Evolutionary conservation across 2,329 filamentous ascomycete genomes (phyloP).

Genomic region (Dactylellina drechsleri): DNA sequence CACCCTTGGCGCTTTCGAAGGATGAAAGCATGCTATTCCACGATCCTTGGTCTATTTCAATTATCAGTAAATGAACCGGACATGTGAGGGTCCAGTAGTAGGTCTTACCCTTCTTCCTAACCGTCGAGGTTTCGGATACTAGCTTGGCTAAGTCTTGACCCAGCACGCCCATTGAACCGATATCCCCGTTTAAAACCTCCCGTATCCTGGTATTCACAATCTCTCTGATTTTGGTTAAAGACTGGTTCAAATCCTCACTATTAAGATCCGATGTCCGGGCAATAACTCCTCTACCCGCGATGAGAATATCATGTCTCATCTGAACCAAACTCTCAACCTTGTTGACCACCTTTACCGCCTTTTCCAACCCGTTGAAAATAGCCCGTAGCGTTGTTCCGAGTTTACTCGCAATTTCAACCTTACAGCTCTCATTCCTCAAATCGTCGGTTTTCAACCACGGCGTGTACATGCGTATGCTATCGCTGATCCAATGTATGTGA

Average conservation of each 20-base stretch:
- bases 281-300: constrained; percentile 37
- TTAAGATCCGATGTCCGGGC: constrained; percentile 39
- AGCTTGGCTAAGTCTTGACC: constrained; percentile 29
- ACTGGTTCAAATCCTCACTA: constrained; percentile 42
- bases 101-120: constrained; percentile 25
- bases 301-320: constrained; percentile 55
- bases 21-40: constrained; percentile 47
- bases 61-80: too few relatives aligned
- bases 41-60: constrained; percentile 24
- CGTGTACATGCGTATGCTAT: constrained; percentile 72
- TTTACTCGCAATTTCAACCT: constrained; percentile 62
- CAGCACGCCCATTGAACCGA: constrained; percentile 27
- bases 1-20: constrained; percentile 47
- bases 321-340: constrained; percentile 56
- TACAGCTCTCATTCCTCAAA: constrained; percentile 50
- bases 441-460: constrained; percentile 73
- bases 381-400: constrained; percentile 62
- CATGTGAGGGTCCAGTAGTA: too few relatives aligned
- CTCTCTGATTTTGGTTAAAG: constrained; percentile 34
- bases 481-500: constrained; percentile 70
- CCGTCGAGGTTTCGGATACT: constrained; percentile 3
- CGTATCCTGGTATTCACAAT: constrained; percentile 53
- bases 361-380: constrained; percentile 59
- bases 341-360: constrained; percentile 54
- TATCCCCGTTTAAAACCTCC: constrained; percentile 43